phyloP scores from a whole-genome alignment of 2,329 filamentous ascomycete species.

The Onygenales sp. region DNA sequence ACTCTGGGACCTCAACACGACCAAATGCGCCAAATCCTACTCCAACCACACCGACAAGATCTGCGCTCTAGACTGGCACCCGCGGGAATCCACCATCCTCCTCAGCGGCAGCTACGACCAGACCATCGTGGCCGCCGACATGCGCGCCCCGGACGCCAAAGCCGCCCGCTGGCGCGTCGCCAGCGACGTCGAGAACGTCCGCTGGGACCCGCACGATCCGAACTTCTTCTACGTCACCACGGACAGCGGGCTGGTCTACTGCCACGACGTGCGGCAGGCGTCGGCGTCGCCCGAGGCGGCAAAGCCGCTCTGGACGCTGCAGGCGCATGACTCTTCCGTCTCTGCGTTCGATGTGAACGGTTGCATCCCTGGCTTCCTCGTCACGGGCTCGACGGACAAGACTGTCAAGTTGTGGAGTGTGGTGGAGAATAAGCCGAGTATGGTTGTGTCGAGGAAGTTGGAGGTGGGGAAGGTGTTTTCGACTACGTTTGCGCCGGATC shows the following conservation, averaged over 20 bases:
- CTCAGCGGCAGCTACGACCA: slow-evolving; percentile 92
- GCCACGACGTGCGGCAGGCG: slow-evolving; percentile 73
- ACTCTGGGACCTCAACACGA: slow-evolving; percentile 90
- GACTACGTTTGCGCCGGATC: slow-evolving; percentile 78
- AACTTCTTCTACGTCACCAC: slow-evolving; percentile 96
- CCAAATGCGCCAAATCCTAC: slow-evolving; percentile 92
- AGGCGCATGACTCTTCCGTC: slow-evolving; percentile 87
- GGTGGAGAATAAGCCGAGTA: slow-evolving; percentile 65
- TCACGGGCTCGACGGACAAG: slow-evolving; percentile 87
- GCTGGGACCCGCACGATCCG: slow-evolving; percentile 85
- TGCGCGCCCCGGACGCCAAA: slow-evolving; percentile 81
- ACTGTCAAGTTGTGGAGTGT: slow-evolving; percentile 97
- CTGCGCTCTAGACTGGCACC: slow-evolving; percentile 90
- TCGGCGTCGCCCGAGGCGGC: slow-evolving; percentile 62
- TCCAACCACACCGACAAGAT: slow-evolving; percentile 95
- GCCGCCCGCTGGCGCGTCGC: slow-evolving; percentile 85
- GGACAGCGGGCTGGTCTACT: slow-evolving; percentile 83
- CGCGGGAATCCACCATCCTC: slow-evolving; percentile 74
- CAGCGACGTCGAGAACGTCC: slow-evolving; percentile 84
- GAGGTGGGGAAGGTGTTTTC: slow-evolving; percentile 94
- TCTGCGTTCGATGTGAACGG: slow-evolving; percentile 90
- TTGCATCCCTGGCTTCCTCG: slow-evolving; percentile 82
- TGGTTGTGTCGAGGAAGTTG: slow-evolving; percentile 85
- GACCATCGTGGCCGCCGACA: slow-evolving; percentile 88
- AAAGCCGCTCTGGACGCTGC: slow-evolving; percentile 86